Percentiles rank a stretch among this genome's conserved stretches.
These are phyloP conservation scores for Chionographis japonica DNA, from an alignment of 106 monocot species.

Conservation along the genomic window DNA sequence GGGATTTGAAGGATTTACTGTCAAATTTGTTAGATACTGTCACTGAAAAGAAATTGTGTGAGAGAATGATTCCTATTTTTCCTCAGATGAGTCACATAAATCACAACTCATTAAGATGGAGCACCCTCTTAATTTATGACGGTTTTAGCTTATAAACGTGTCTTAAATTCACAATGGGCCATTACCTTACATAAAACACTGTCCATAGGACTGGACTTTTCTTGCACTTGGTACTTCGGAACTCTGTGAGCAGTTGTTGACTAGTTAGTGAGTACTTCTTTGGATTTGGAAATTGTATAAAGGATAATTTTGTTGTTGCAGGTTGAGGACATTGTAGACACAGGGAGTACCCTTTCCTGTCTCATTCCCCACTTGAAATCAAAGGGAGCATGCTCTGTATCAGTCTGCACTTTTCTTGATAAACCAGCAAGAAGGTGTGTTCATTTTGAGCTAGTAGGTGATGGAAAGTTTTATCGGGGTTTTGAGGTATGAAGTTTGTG, in stretches of 20 bases:
- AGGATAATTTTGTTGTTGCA: slow-evolving; percentile 16
- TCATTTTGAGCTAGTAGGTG: slow-evolving; percentile 57
- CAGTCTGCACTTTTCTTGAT: slow-evolving; percentile 86
- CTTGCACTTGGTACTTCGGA: background rate
- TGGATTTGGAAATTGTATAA: background rate
- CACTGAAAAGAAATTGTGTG: too few relatives aligned
- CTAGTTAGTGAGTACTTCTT: background rate
- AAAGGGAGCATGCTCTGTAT: slow-evolving; percentile 76
- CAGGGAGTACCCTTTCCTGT: slow-evolving; percentile 68
- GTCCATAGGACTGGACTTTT: too few relatives aligned
- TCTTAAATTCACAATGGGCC: too few relatives aligned
- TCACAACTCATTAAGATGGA: too few relatives aligned
- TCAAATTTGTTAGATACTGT: too few relatives aligned
- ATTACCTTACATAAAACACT: too few relatives aligned
- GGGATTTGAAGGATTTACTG: too few relatives aligned
- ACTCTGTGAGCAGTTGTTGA: background rate
- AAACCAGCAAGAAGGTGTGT: slow-evolving; percentile 80
- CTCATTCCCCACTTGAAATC: slow-evolving; percentile 68
- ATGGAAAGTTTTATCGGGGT: slow-evolving; percentile 83
- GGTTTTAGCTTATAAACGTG: too few relatives aligned
- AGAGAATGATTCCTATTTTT: too few relatives aligned
- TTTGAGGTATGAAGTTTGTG: slow-evolving; percentile 59
- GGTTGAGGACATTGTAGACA: slow-evolving; percentile 98
- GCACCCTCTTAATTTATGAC: too few relatives aligned
- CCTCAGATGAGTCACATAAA: too few relatives aligned